These are phyloP conservation scores for Nitzschia palea DNA, from an alignment of 108 stramenopile genomes.

Conservation along the genomic window DNA sequence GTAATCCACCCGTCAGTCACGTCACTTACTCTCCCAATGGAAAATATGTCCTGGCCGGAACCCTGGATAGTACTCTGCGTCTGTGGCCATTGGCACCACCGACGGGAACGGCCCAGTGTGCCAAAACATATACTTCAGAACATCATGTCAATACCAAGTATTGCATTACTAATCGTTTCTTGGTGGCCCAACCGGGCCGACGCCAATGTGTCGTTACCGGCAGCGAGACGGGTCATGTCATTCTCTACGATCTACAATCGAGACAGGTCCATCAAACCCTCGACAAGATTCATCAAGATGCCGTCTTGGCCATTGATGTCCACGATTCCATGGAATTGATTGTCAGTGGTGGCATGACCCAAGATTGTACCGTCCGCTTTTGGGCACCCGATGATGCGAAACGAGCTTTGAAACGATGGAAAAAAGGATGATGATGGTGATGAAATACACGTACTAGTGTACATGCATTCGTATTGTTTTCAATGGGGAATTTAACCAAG, in stretches of 20 bases:
- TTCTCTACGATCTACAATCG: slow-evolving; percentile 88
- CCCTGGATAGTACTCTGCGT: slow-evolving; percentile 76
- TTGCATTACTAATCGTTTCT: slow-evolving; percentile 74
- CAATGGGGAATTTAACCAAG: too few species aligned
- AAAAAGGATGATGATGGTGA: not conserved
- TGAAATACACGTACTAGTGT: too few species aligned
- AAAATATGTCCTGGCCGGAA: slow-evolving; percentile 80
- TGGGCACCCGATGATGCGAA: slow-evolving; percentile 55
- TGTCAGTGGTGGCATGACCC: slow-evolving; percentile 81
- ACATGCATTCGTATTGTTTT: too few species aligned
- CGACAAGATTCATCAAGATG: slow-evolving; percentile 68
- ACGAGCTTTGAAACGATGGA: not conserved
- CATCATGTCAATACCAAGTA: slow-evolving; percentile 62
- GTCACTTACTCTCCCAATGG: slow-evolving; percentile 92
- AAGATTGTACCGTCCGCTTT: slow-evolving; percentile 77
- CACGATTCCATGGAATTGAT: slow-evolving; percentile 76
- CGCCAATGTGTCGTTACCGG: slow-evolving; percentile 78
- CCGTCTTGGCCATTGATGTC: slow-evolving; percentile 77
- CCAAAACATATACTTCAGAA: slow-evolving; percentile 41
- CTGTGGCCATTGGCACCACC: slow-evolving; percentile 73
- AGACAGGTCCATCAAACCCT: slow-evolving; percentile 68
- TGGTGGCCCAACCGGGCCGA: slow-evolving; percentile 57
- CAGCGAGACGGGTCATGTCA: slow-evolving; percentile 85
- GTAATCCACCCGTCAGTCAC: slow-evolving; percentile 82
- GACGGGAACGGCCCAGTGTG: slow-evolving; percentile 36